These are phyloP conservation scores for Globisporangium heterothallicum DNA, from an alignment of 352 stramenopile species.

Conservation along the genomic window DNA sequence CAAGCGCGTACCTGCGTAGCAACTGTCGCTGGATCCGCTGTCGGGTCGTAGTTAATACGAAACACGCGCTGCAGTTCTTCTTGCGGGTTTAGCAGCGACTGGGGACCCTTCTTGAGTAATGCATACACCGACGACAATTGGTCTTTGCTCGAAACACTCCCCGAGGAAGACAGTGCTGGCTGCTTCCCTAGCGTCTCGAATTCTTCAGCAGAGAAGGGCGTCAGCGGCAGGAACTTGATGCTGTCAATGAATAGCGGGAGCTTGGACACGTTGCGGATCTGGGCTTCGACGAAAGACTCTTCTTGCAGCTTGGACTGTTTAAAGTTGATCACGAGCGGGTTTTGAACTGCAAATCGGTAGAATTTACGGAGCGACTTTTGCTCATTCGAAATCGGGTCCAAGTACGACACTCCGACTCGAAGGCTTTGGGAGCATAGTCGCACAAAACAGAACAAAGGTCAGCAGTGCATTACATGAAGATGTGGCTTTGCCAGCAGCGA, in stretches of 20 bases:
- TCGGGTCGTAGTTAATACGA: constrained; percentile 36
- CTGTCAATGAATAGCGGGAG: constrained; percentile 74
- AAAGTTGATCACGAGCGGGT: constrained; percentile 84
- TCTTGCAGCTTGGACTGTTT: constrained; percentile 57
- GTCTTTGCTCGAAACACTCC: too few relatives aligned
- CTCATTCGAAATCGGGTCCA: constrained; percentile 68
- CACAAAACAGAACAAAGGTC: background rate
- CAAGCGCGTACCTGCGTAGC: constrained; percentile 36
- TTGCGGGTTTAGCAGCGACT: constrained; percentile 70
- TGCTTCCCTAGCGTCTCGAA: constrained; percentile 21
- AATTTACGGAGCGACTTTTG: constrained; percentile 89
- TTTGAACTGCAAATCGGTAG: constrained; percentile 88
- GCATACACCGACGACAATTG: background rate
- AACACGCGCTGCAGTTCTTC: constrained; percentile 81
- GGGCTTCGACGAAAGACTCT: constrained; percentile 64
- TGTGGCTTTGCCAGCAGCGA: too few relatives aligned
- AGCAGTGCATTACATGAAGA: too few relatives aligned
- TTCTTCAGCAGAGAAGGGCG: constrained; percentile 45
- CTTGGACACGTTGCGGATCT: constrained; percentile 83
- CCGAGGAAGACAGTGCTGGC: too few relatives aligned
- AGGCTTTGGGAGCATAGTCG: constrained; percentile 30
- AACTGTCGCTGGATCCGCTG: constrained; percentile 26
- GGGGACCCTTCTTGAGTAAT: constrained; percentile 30
- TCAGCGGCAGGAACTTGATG: constrained; percentile 65
- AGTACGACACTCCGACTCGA: constrained; percentile 73